phyloP scores from a whole-genome alignment of 1,139 yeast genomes.

The Yamadazyma triangularis region DNA sequence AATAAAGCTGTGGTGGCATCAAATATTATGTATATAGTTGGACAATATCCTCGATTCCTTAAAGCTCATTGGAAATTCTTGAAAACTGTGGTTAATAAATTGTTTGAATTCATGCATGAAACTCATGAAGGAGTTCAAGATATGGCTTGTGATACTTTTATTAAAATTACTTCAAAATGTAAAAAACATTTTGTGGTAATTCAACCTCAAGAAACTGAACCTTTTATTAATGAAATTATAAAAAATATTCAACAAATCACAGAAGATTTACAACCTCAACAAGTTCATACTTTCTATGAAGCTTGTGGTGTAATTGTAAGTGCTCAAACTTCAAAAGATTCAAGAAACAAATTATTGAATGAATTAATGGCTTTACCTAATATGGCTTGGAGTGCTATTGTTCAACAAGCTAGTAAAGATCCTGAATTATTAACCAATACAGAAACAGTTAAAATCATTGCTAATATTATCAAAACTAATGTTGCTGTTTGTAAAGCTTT shows the following conservation, averaged over 20 bases:
- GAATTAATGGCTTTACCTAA: slow-evolving; percentile 91
- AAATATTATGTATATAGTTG: slow-evolving; percentile 97
- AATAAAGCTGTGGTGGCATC: slow-evolving; percentile 99
- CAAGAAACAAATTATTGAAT: slow-evolving; percentile 66
- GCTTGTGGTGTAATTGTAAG: slow-evolving; percentile 94
- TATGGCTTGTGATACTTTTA: slow-evolving; percentile 99
- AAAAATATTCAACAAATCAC: slow-evolving; percentile 80
- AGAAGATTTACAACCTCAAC: slow-evolving; percentile 92
- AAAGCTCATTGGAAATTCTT: slow-evolving; percentile 98
- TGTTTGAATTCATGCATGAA: slow-evolving; percentile 98
- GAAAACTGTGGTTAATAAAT: slow-evolving; percentile 90
- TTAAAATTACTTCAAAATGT: slow-evolving; percentile 91
- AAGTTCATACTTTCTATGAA: slow-evolving; percentile 94
- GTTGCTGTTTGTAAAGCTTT: slow-evolving; percentile 90
- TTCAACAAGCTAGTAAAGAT: slow-evolving; percentile 81
- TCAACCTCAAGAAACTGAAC: slow-evolving; percentile 85
- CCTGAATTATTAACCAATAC: slow-evolving; percentile 80
- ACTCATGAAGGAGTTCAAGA: slow-evolving; percentile 99
- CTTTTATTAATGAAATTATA: slow-evolving; percentile 88
- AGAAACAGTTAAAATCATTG: slow-evolving; percentile 87
- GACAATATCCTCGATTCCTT: slow-evolving; percentile 95
- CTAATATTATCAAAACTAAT: slow-evolving; percentile 90
- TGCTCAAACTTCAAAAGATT: slow-evolving; percentile 62
- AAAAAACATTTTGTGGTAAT: slow-evolving; percentile 89
- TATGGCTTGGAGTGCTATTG: slow-evolving; percentile 89